Conservation (phyloP, 139 green algal genomes). For the Spirogloea muscicola region DNA sequence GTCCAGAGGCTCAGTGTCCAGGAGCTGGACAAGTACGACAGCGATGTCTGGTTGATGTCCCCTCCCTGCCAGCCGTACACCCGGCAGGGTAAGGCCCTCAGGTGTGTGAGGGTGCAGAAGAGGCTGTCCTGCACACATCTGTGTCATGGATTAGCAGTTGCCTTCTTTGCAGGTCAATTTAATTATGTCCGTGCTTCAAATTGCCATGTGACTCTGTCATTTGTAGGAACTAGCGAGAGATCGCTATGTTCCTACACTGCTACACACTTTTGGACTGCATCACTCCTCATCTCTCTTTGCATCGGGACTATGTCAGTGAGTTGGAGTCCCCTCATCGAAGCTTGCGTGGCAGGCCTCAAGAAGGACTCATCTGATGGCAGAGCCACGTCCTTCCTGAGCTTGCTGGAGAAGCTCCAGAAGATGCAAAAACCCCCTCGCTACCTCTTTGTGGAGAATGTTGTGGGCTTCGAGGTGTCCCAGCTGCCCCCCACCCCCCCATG, state of each 20-base stretch:
- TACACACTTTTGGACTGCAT: too few species aligned
- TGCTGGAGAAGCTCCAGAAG: constrained; percentile 50
- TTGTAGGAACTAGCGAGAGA: too few species aligned
- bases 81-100: constrained; percentile 54
- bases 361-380: constrained; percentile 54
- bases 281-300: too few species aligned
- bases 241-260: too few species aligned
- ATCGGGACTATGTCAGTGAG: too few species aligned
- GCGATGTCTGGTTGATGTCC: constrained; percentile 67
- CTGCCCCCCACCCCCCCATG: neutral
- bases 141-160: too few species aligned
- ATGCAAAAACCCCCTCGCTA: constrained; percentile 47
- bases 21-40: constrained; percentile 51
- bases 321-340: too few species aligned
- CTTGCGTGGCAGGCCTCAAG: constrained; percentile 24
- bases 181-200: too few species aligned
- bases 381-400: constrained; percentile 55
- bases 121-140: too few species aligned
- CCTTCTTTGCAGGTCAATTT: too few species aligned
- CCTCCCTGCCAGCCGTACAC: constrained; percentile 83
- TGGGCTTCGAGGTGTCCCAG: constrained; percentile 67
- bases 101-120: neutral
- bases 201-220: too few species aligned
- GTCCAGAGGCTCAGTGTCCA: constrained; percentile 51
- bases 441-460: constrained; percentile 77